Evolutionary conservation across 106 monocot species (phyloP), one percentile per base, ranked within the genome.

Genomic region (Acorus gramineus): DNA sequence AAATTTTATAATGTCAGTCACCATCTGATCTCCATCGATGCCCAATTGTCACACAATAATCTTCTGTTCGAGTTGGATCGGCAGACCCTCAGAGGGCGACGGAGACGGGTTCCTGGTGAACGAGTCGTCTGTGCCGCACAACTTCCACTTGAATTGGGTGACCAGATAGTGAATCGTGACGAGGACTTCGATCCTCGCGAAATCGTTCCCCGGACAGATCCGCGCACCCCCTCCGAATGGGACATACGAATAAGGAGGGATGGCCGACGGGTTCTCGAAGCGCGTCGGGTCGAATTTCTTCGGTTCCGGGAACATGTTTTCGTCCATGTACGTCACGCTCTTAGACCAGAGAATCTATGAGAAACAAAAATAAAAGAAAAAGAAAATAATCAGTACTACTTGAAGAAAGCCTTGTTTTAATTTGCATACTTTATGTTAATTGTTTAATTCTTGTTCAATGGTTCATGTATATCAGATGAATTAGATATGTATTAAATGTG

Each of bases 81-180:
- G 81, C 47, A 81, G 68, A 3, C 77, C 76, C 3, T 69, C 48
- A 1, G 53, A 4, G 7, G 77, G 77, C 3, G 81, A 69, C 5
- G 81, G 72, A 55, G 73, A 43, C 3, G 81, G 81, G 66, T 77
- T 73, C 50, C 77, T 72, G 7, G 14, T 4, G 47, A 73, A 73
- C 28, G 53, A 44, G 57, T 69, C 69, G 11, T 69, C 65, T 62
- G 55, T 42, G 56, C 77, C 61, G 13, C 69, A 77, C 12, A 81
- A 57, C 7, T 55, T 66, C 81, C 77, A 77, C 48, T 52, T 73
- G 51, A 81, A 77, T 42, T 54, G 12, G 2, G 65, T 74, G 45
- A 77, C 69, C 45, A 73, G 6, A 46, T 81, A 58, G 46, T 81
- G 73, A 58, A 77, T 72, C 46, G 52, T 67, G 6, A 73, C 57